phyloP scores from a whole-genome alignment of 768 basidiomycete genomes.

The Rubroboletus satanas region DNA sequence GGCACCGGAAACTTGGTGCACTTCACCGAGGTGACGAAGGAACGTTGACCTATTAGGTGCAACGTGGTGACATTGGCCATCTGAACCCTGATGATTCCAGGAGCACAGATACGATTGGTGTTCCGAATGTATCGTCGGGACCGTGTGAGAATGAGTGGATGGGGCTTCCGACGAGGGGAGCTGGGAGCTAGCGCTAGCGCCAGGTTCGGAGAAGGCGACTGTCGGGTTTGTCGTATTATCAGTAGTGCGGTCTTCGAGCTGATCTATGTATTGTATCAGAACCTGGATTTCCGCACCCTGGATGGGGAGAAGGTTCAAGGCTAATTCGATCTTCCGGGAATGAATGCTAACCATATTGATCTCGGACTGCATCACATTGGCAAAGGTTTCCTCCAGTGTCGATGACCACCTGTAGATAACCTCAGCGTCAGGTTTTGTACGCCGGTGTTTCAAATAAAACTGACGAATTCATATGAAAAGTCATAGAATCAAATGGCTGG shows the following conservation, averaged over 20 bases:
- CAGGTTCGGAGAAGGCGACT: not conserved
- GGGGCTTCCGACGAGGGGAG: not conserved
- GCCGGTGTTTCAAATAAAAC: not conserved
- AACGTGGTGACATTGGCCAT: not conserved
- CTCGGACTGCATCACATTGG: not conserved
- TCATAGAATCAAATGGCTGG: not conserved
- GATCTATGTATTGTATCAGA: not conserved
- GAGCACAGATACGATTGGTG: slow-evolving; percentile 6
- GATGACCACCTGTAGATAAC: slow-evolving; percentile 1
- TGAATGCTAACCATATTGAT: not conserved
- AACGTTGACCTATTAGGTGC: slow-evolving; percentile 3
- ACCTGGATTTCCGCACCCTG: not conserved
- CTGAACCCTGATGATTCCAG: slow-evolving; percentile 8
- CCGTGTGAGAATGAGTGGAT: not conserved
- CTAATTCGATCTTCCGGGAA: not conserved
- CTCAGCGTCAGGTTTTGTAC: not conserved
- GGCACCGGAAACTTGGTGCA: slow-evolving; percentile 13
- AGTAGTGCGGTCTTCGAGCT: not conserved
- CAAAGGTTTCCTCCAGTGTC: not conserved
- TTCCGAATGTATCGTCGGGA: not conserved
- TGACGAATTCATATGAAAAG: slow-evolving; percentile 2
- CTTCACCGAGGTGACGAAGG: slow-evolving; percentile 13
- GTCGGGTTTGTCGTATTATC: not conserved
- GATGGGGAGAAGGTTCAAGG: not conserved
- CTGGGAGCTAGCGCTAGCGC: not conserved